Evolutionary conservation across 495 filamentous ascomycete genomes (phyloP), one percentile per base, ranked within the genome.

Genomic region (Friedmanniomyces simplex): DNA sequence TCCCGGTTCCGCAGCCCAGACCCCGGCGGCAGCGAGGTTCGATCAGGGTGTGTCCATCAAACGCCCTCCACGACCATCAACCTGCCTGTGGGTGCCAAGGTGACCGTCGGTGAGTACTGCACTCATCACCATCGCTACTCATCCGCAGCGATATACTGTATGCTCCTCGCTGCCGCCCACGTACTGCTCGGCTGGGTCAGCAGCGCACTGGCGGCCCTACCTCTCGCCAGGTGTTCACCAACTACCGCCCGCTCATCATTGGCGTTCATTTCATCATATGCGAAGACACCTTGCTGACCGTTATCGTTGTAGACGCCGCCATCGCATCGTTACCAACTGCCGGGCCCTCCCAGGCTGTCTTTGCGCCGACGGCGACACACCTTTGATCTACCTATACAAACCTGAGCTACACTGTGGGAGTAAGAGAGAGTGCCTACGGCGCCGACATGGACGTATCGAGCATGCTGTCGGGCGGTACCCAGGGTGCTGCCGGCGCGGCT

Each of bases 361-460:
- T 52, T 63, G 60, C 56, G 53, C 61, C 60, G 50, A 46, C 57
- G 50, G 37, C 50, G 52, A 28, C 52, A 52, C 6, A 6, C 30
- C 5, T 22, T n/a, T 24, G 8, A 36, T 32, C 32, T 25, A 32
- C 11, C 26, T 52, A 49, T 14, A 49, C 20, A 49, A 4, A 37
- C 20, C 22, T 12, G 43, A 18, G 21, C 34, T 49, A 49, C 47
- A 47, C 32, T 36, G 53, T n/a, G 18, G 24, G 54, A 54, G 2
- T 53, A 24, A 5, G 20, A 21, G 47, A 54, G 36, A 50, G 45
- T 20, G 22, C 14, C 16, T 5, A 10, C 41, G 14, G 3, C 13
- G 13, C 20, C 10, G 18, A 21, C 3, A 76, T 76, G 74, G 63
- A 77, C 55, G 66, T 77, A 53, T 72, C 72, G 25, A 74, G 67